A percentile compares a stretch with the other conserved stretches of the same genome.
These are phyloP conservation scores for Aspergillus kassunensis DNA, from an alignment of 495 filamentous ascomycete species.

Conservation along the genomic window DNA sequence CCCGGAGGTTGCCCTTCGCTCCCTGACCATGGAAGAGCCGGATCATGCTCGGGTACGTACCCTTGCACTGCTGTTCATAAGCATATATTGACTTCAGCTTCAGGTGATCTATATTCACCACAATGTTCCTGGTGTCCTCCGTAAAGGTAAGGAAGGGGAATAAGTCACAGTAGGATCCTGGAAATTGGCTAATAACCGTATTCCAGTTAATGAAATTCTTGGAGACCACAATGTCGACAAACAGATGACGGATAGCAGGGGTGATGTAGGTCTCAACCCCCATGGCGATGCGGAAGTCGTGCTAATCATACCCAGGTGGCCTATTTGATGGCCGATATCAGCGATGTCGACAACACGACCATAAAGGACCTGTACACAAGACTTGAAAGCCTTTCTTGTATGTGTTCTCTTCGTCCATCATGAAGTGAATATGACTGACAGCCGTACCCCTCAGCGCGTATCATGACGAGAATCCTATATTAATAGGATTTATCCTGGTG, in stretches of 20 bases:
- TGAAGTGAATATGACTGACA: slow-evolving; percentile 3
- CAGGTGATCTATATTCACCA: slow-evolving; percentile 90
- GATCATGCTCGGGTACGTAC: slow-evolving; percentile 71
- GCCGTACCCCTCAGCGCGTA: slow-evolving; percentile 54
- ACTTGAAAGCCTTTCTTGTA: slow-evolving; percentile 78
- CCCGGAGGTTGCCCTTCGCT: slow-evolving; percentile 86
- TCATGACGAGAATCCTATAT: slow-evolving; percentile 85
- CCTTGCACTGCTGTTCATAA: neutral
- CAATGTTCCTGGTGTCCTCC: slow-evolving; percentile 91
- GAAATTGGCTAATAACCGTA: slow-evolving; percentile 2
- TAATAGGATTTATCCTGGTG: slow-evolving; percentile 31
- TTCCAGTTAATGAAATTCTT: slow-evolving; percentile 82
- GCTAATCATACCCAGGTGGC: slow-evolving; percentile 56
- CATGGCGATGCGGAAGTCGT: neutral
- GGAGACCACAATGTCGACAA: slow-evolving; percentile 97
- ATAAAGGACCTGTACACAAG: slow-evolving; percentile 82
- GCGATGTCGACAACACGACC: slow-evolving; percentile 69
- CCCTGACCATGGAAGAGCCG: slow-evolving; percentile 79
- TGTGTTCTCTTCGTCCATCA: slow-evolving; percentile 11
- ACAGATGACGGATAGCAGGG: slow-evolving; percentile 93
- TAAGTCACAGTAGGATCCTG: neutral
- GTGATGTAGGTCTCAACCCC: slow-evolving; percentile 57
- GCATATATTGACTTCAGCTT: slow-evolving; percentile 14
- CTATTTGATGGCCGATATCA: slow-evolving; percentile 98
- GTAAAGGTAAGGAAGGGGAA: slow-evolving; percentile 54